phyloP scores from a whole-genome alignment of 1,284 basidiomycete genomes.

The Sanghuangporus weigelae region DNA sequence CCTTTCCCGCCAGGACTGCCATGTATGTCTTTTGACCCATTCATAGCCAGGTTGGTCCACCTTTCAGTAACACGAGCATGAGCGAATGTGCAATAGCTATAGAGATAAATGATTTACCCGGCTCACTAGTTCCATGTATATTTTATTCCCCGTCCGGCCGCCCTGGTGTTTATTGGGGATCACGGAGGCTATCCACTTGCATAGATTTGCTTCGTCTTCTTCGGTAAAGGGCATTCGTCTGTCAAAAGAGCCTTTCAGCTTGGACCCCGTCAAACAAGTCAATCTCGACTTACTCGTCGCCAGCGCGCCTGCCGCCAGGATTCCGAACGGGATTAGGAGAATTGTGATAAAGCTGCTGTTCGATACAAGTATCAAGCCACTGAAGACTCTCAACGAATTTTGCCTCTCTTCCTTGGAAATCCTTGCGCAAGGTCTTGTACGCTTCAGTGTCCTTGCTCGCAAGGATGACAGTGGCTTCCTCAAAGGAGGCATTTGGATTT shows the following conservation, averaged over 20 bases:
- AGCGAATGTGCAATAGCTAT: not conserved
- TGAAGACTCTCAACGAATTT: conserved; percentile 74
- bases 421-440: conserved; percentile 64
- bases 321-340: conserved; percentile 76
- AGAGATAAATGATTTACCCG: conserved; percentile 34
- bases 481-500: conserved; percentile 57
- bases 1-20: conserved; percentile 82
- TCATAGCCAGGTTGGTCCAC: conserved; percentile 58
- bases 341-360: conserved; percentile 53
- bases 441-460: conserved; percentile 71
- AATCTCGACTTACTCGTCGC: conserved; percentile 59
- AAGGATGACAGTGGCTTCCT: conserved; percentile 65
- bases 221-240: conserved; percentile 73
- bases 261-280: conserved; percentile 1
- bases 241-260: not conserved
- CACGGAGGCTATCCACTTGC: conserved; percentile 70
- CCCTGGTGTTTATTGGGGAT: conserved; percentile 76
- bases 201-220: conserved; percentile 65
- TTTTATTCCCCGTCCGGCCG: conserved; percentile 69
- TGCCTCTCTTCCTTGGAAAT: conserved; percentile 55
- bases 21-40: conserved; percentile 78
- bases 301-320: conserved; percentile 69
- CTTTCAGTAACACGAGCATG: conserved; percentile 30
- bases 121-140: conserved; percentile 63
- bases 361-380: conserved; percentile 78